Evolutionary conservation across 2,329 filamentous ascomycete species (phyloP), one percentile per base, ranked within the genome.

Genomic region (Rasamsonia emersonii): DNA sequence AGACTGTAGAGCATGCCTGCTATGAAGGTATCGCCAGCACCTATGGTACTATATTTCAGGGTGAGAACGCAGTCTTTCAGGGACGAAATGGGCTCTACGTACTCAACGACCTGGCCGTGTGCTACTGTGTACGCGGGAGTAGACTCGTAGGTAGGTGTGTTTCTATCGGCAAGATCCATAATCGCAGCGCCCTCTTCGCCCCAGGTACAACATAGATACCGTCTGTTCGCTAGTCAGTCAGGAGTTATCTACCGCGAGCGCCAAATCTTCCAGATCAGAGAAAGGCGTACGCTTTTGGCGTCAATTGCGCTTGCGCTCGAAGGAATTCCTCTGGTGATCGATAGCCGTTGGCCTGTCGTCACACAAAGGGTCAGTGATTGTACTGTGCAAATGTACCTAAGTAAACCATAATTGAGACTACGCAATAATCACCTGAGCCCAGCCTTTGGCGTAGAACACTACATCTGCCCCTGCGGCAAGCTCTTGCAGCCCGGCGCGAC

Each of bases 1-100:
- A 82, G 54, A 20, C 64, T 68, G 56, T 77, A 83, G 29, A 86
- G 58, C 54, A 82, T 75, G 37, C 79, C 80, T 19, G 80, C 81
- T 41, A 81, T 73, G 47, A 86, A 86, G 0, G 81, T 84, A 49
- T 86, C 82, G 43, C 82, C 82, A 25, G 81, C 81, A 33, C 81
- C 82, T 39, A 85, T 71, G 4, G 79, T 70, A 51, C 80, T 83
- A 51, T 37, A 35, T 38, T 32, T 24, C 14, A 15, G 38, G 51
- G n/a, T n/a, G n/a, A n/a, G n/a, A n/a, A n/a, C n/a, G n/a, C n/a
- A n/a, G 26, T 13, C 19, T 11, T 9, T 24, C 30, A 34, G 39
- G 38, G 33, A 35, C 31, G 35, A n/a, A 30, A 18, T 28, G 9
- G 29, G 36, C n/a, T 21, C 16, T 23, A 69, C 73, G 53, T 69